Percentiles rank a stretch among this genome's conserved stretches.
Conservation (phyloP, 352 stramenopile genomes). For the Ophiocytium majus region DNA sequence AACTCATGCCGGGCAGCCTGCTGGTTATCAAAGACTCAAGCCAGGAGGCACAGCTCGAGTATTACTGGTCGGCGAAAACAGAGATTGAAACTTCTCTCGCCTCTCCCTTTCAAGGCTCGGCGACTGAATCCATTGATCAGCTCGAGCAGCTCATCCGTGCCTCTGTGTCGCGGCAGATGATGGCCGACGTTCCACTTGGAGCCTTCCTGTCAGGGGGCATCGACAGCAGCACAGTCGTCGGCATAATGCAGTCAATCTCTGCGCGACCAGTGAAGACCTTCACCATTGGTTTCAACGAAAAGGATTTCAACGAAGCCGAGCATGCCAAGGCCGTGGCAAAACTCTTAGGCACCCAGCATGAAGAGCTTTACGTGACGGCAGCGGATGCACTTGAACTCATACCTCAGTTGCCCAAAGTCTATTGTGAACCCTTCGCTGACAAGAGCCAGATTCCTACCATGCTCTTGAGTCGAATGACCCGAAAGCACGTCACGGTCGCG, state of each 20-base stretch:
- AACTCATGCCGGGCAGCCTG: neutral
- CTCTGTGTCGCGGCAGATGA: neutral
- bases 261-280: neutral
- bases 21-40: too few species aligned
- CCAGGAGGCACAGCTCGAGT: too few species aligned
- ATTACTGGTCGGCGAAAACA: too few species aligned
- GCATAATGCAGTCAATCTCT: neutral
- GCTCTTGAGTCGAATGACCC: neutral
- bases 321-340: neutral
- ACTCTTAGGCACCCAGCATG: neutral
- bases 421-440: neutral
- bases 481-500: neutral
- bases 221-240: neutral
- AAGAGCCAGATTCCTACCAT: neutral
- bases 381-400: neutral
- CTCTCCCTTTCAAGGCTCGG: too few species aligned
- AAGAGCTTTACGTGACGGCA: neutral
- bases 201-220: neutral
- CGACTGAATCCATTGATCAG: too few species aligned
- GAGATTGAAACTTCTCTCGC: too few species aligned
- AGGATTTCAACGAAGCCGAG: neutral
- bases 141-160: too few species aligned
- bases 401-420: neutral
- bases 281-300: neutral
- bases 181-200: neutral